Conservation (phyloP, 116 monocot species). For the Cymodocea nodosa region DNA sequence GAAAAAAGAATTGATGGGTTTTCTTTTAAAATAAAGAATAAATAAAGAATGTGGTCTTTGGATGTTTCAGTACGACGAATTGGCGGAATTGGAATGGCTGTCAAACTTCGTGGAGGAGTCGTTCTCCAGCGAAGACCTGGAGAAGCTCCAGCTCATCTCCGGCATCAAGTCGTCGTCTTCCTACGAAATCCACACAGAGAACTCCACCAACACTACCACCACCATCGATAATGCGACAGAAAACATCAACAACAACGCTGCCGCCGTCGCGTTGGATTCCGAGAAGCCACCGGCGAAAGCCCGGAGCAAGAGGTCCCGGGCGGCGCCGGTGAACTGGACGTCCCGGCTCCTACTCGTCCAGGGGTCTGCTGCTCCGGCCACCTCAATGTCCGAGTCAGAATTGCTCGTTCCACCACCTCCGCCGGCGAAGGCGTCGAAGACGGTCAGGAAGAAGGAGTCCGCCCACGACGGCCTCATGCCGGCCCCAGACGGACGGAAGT, state of each 20-base stretch:
- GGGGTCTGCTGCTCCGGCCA: constrained; percentile 2
- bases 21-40: not conserved
- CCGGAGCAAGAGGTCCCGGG: constrained; percentile 61
- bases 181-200: not conserved
- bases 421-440: not conserved
- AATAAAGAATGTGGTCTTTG: not conserved
- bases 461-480: not conserved
- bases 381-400: constrained; percentile 10
- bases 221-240: not conserved
- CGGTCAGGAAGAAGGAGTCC: constrained; percentile 29
- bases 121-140: constrained; percentile 42
- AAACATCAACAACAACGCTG: not conserved
- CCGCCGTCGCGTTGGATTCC: not conserved
- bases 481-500: constrained; percentile 33
- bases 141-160: constrained; percentile 42
- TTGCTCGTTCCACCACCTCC: constrained; percentile 9
- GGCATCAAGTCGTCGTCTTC: constrained; percentile 10
- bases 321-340: constrained; percentile 37
- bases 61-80: constrained; percentile 37
- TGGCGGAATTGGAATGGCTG: constrained; percentile 67
- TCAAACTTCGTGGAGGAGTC: constrained; percentile 52
- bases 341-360: constrained; percentile 21
- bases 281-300: constrained; percentile 40
- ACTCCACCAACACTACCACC: not conserved
- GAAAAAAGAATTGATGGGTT: not conserved